These are phyloP conservation scores for Hypholoma sublateritium DNA, from an alignment of 768 basidiomycete species.

Conservation along the genomic window DNA sequence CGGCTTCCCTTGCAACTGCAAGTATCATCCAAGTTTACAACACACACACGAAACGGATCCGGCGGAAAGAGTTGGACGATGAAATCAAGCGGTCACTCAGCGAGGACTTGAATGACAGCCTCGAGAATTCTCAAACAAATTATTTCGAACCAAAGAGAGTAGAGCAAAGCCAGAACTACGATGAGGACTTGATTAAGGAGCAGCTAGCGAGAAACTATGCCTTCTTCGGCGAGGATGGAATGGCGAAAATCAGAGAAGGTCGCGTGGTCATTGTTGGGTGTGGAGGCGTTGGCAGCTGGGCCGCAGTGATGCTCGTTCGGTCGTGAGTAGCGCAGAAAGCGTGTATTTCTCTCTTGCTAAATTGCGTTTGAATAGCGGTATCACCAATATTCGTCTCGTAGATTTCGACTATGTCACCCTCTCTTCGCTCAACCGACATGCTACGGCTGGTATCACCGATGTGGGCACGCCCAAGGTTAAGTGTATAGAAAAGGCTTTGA, in stretches of 20 bases:
- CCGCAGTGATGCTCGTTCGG: constrained; percentile 87
- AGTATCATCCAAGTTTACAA: constrained; percentile 60
- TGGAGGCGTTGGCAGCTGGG: constrained; percentile 97
- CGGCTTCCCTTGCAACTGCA: constrained; percentile 63
- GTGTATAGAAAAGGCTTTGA: constrained; percentile 67
- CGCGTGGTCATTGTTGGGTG: constrained; percentile 90
- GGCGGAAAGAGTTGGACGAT: constrained; percentile 55
- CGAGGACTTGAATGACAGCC: constrained; percentile 9
- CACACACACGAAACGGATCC: constrained; percentile 41
- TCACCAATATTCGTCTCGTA: constrained; percentile 75
- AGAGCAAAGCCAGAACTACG: constrained; percentile 36
- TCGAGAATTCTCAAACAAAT: constrained; percentile 3
- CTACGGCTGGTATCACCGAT: constrained; percentile 83
- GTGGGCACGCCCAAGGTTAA: constrained; percentile 93
- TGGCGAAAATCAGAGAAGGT: constrained; percentile 72
- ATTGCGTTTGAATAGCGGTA: constrained; percentile 45
- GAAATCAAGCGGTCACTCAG: constrained; percentile 54
- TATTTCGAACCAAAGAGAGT: constrained; percentile 7
- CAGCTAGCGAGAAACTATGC: constrained; percentile 92
- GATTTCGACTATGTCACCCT: constrained; percentile 97
- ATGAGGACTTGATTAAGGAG: constrained; percentile 84
- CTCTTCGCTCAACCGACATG: constrained; percentile 93
- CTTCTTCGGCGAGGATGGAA: constrained; percentile 89
- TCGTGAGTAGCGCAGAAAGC: constrained; percentile 55
- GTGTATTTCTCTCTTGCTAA: not conserved